Percentiles rank a stretch among this genome's conserved stretches.
phyloP scores from a whole-genome alignment of 1,284 basidiomycete genomes.

The Trichosporon sp. region DNA sequence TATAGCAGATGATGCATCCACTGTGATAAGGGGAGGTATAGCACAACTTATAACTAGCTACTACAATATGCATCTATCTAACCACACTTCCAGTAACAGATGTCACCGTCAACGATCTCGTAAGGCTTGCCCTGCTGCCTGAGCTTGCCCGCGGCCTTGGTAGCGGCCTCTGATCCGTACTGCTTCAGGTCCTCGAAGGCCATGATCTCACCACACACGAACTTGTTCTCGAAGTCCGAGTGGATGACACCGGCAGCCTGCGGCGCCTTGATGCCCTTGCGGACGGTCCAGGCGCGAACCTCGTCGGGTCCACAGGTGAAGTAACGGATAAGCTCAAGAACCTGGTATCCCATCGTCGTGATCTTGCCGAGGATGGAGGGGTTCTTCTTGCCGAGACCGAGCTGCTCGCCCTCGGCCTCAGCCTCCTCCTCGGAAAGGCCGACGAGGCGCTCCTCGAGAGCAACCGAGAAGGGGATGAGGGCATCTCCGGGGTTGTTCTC shows the following conservation, averaged over 20 bases:
- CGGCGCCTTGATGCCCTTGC: conserved; percentile 90
- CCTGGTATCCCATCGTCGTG: conserved; percentile 84
- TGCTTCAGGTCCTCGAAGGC: conserved; percentile 87
- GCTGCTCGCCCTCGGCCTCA: conserved; percentile 70
- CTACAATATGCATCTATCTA: conserved; percentile 22
- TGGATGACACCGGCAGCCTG: conserved; percentile 99
- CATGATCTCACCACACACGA: conserved; percentile 99
- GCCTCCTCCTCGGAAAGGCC: conserved; percentile 68
- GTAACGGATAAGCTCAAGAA: conserved; percentile 89
- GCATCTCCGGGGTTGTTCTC: conserved; percentile 93
- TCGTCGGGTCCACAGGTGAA: conserved; percentile 97
- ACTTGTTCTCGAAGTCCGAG: conserved; percentile 72
- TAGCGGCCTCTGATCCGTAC: conserved; percentile 82
- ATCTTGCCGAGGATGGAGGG: conserved; percentile 81
- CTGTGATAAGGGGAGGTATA: conserved; percentile 2
- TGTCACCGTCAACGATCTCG: conserved; percentile 58
- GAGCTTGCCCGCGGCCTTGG: conserved; percentile 94
- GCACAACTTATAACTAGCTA: conserved; percentile 20
- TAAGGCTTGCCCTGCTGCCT: conserved; percentile 95
- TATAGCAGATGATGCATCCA: conserved; percentile 18
- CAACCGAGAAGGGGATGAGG: conserved; percentile 96
- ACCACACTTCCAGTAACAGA: conserved; percentile 56
- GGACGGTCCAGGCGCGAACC: conserved; percentile 97
- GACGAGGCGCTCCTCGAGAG: conserved; percentile 88
- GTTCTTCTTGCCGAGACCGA: conserved; percentile 51